Conservation (phyloP, 129 eudicot species). For the Flaveria robusta region DNA sequence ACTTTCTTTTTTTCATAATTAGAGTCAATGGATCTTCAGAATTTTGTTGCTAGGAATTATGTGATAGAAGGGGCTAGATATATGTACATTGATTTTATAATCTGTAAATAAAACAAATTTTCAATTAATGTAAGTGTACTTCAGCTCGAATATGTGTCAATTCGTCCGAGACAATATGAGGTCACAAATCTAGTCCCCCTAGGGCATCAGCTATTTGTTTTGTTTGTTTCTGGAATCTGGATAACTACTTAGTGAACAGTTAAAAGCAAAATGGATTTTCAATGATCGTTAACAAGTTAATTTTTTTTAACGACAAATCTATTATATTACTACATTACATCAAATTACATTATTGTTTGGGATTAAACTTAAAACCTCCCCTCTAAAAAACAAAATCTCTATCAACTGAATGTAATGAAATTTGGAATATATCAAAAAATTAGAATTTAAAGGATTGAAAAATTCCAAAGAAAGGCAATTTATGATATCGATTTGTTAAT, state of each 20-base stretch:
- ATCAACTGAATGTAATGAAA: too few relatives aligned
- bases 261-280: neutral
- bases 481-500: too few relatives aligned
- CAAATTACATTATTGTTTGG: too few relatives aligned
- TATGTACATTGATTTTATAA: too few relatives aligned
- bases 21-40: neutral
- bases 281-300: neutral
- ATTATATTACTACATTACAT: too few relatives aligned
- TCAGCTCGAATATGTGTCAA: neutral
- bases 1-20: neutral
- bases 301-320: too few relatives aligned
- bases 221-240: neutral
- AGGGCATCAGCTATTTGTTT: slow-evolving; percentile 21
- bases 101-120: neutral
- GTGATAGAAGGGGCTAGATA: neutral
- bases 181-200: neutral
- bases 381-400: too few relatives aligned
- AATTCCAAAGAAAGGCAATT: too few relatives aligned
- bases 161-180: neutral
- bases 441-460: too few relatives aligned
- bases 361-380: too few relatives aligned
- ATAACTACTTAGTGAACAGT: neutral
- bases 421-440: too few relatives aligned
- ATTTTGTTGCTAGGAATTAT: neutral
- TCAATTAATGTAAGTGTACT: neutral